phyloP scores from a whole-genome alignment of 2,329 filamentous ascomycete species.

The Curvularia sp. region DNA sequence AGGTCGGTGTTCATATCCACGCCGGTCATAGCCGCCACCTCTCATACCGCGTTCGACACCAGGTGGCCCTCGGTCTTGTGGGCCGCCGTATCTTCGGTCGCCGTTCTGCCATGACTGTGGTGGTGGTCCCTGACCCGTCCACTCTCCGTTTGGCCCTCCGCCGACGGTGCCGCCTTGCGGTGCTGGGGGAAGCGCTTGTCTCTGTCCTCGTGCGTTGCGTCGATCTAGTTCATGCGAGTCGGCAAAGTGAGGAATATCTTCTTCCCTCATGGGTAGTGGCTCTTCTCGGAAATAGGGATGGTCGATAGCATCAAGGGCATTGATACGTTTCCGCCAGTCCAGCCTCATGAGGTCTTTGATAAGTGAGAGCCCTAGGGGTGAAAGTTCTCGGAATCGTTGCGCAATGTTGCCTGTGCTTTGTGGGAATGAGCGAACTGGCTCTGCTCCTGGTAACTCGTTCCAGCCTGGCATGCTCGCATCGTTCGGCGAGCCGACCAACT shows the following conservation, averaged over 20 bases:
- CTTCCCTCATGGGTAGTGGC: constrained; percentile 80
- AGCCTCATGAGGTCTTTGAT: constrained; percentile 83
- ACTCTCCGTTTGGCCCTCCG: constrained; percentile 67
- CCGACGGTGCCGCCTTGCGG: constrained; percentile 92
- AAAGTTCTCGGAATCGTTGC: constrained; percentile 76
- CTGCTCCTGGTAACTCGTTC: constrained; percentile 80
- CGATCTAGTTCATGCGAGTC: constrained; percentile 97
- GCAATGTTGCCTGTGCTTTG: constrained; percentile 70
- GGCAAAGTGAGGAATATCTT: constrained; percentile 88
- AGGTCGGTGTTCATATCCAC: constrained; percentile 42
- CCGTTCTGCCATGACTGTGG: constrained; percentile 46
- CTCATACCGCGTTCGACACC: constrained; percentile 43
- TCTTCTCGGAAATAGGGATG: constrained; percentile 87
- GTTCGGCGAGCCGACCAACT: constrained; percentile 86
- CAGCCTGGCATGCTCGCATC: constrained; percentile 94
- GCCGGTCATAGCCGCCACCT: constrained; percentile 38
- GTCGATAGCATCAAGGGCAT: constrained; percentile 90
- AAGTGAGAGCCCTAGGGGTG: constrained; percentile 76
- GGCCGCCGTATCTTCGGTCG: constrained; percentile 41
- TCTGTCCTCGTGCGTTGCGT: constrained; percentile 85
- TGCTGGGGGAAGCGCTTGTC: constrained; percentile 83
- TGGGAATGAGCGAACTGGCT: constrained; percentile 70
- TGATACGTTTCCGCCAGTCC: constrained; percentile 87
- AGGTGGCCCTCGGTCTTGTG: constrained; percentile 52
- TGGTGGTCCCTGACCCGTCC: constrained; percentile 57